Percentiles rank a stretch among this genome's conserved stretches.
These are phyloP conservation scores for Tuber microsphaerosporum DNA, from an alignment of 495 filamentous ascomycete species.

Conservation along the genomic window DNA sequence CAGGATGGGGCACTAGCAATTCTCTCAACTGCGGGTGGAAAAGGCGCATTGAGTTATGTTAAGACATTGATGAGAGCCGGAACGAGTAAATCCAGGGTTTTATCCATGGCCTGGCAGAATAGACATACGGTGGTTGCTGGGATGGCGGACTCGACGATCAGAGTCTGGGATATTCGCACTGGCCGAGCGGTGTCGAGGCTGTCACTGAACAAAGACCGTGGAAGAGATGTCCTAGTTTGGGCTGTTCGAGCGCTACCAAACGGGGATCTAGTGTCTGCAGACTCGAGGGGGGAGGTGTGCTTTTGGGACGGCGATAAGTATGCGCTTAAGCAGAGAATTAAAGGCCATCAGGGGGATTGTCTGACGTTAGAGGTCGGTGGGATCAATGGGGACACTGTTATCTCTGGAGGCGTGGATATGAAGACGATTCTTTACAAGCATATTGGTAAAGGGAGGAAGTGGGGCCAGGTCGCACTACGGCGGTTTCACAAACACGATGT, in stretches of 20 bases:
- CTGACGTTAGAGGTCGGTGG: constrained; percentile 69
- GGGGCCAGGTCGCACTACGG: constrained; percentile 76
- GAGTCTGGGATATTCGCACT: constrained; percentile 78
- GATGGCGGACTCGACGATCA: constrained; percentile 84
- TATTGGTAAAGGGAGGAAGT: constrained; percentile 51
- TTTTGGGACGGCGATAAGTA: constrained; percentile 93
- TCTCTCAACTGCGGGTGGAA: constrained; percentile 58
- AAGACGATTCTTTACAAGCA: constrained; percentile 70
- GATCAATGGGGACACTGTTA: constrained; percentile 70
- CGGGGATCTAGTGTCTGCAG: constrained; percentile 86
- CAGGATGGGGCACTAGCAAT: constrained; percentile 84
- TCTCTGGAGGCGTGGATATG: constrained; percentile 87
- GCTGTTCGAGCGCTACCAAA: constrained; percentile 76
- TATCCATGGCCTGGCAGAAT: constrained; percentile 84
- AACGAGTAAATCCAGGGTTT: constrained; percentile 72
- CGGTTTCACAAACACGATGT: constrained; percentile 88
- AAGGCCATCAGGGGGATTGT: constrained; percentile 82
- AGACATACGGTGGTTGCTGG: constrained; percentile 76
- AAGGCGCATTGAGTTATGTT: constrained; percentile 33
- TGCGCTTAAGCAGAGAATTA: constrained; percentile 72
- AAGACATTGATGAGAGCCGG: constrained; percentile 57
- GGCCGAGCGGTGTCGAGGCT: constrained; percentile 68
- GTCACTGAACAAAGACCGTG: constrained; percentile 73
- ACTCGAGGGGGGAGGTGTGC: constrained; percentile 84
- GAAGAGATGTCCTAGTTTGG: constrained; percentile 86